Evolutionary conservation across 495 filamentous ascomycete genomes (phyloP).

Genomic region (Halenospora varia): DNA sequence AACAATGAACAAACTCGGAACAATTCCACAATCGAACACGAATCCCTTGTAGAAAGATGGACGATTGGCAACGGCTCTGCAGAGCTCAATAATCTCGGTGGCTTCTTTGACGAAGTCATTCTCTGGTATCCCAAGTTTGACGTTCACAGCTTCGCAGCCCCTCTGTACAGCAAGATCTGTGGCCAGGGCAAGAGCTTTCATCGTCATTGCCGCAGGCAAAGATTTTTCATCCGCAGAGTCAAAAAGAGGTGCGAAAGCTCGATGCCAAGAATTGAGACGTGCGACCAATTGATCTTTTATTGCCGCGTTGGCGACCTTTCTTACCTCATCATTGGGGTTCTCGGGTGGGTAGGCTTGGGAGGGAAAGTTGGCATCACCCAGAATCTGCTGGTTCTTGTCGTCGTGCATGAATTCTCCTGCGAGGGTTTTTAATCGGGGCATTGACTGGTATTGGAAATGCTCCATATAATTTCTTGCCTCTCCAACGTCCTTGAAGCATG

Average conservation of each 20-base stretch:
- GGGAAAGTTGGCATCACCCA: too few species aligned
- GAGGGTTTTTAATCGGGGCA: slow-evolving; percentile 1
- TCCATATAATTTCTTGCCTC: slow-evolving; percentile 12
- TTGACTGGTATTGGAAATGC: slow-evolving; percentile 6
- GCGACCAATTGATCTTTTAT: too few species aligned
- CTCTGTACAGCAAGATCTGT: neutral
- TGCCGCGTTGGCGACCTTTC: too few species aligned
- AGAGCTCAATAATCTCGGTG: slow-evolving; percentile 4
- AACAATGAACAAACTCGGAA: slow-evolving; percentile 8
- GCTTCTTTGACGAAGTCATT: neutral
- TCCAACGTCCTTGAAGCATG: neutral
- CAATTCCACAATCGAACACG: slow-evolving; percentile 10
- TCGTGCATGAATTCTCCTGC: neutral
- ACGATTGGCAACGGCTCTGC: neutral
- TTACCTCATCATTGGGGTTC: too few species aligned
- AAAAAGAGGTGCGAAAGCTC: slow-evolving; percentile 3
- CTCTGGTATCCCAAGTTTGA: neutral
- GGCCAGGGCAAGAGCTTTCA: neutral
- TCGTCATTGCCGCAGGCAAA: neutral
- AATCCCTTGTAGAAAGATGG: slow-evolving; percentile 8
- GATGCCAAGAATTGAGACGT: neutral
- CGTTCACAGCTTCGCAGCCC: neutral
- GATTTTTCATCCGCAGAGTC: neutral
- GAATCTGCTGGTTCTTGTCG: neutral
- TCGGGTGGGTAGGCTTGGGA: too few species aligned